Percentiles rank a stretch among this genome's conserved stretches.
These are phyloP conservation scores for Peronospora farinosa DNA, from an alignment of 352 stramenopile species.

Conservation along the genomic window DNA sequence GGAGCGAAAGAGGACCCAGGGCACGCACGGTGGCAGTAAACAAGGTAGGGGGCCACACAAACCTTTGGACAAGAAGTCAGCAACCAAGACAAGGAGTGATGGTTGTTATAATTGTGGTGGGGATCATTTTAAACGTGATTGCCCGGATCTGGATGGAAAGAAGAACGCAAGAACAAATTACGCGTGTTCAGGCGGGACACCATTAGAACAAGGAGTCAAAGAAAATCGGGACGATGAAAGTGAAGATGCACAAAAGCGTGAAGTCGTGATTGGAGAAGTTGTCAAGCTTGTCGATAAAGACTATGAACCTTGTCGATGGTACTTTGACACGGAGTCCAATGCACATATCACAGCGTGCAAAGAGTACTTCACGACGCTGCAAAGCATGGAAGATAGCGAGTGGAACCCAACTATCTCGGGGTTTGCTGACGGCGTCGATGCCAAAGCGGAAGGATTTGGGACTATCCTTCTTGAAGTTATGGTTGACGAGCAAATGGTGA, in stretches of 20 bases:
- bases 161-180: constrained; percentile 5
- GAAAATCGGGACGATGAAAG: background rate
- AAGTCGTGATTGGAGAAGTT: no score
- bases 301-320: constrained; percentile 11
- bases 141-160: background rate
- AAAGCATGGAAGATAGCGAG: constrained; percentile 17
- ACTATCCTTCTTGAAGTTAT: constrained; percentile 6
- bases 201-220: background rate
- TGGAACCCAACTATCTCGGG: constrained; percentile 2
- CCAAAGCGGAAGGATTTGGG: constrained; percentile 12
- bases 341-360: constrained; percentile 11
- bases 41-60: background rate
- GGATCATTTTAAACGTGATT: constrained; percentile 1
- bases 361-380: constrained; percentile 12
- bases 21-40: background rate
- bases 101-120: background rate
- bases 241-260: background rate
- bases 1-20: background rate
- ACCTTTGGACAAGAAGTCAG: background rate
- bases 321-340: constrained; percentile 15
- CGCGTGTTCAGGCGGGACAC: background rate
- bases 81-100: no score
- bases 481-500: constrained; percentile 16
- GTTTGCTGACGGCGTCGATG: constrained; percentile 5
- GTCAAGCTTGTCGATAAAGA: constrained; percentile 3